Evolutionary conservation across 495 filamentous ascomycete genomes (phyloP).

Genomic region (Penicillium dipodomyicola): DNA sequence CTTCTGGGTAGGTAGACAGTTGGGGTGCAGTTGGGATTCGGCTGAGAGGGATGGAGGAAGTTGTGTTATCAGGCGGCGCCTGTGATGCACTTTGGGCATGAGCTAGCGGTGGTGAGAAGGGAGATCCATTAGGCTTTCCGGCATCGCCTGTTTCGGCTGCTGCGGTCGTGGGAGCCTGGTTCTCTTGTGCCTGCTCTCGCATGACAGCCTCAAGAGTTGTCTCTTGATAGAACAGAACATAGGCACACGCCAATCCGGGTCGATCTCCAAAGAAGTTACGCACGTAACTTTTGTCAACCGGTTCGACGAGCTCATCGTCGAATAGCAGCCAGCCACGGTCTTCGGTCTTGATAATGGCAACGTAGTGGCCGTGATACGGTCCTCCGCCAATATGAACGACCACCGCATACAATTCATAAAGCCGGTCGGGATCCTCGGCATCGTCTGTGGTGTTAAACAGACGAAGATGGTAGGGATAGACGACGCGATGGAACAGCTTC

Average conservation of each 20-base stretch:
- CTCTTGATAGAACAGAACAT: constrained; percentile 97
- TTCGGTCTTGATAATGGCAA: constrained; percentile 95
- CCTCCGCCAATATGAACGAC: constrained; percentile 99
- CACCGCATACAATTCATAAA: constrained; percentile 97
- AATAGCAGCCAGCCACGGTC: constrained; percentile 95
- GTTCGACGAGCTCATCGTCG: constrained; percentile 97
- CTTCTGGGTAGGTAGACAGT: constrained; percentile 37
- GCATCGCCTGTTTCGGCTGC: constrained; percentile 55
- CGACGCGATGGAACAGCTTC: constrained; percentile 94
- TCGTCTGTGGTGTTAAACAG: constrained; percentile 99
- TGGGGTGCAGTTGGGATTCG: constrained; percentile 61
- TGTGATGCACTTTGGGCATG: constrained; percentile 45
- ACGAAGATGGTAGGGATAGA: constrained; percentile 93
- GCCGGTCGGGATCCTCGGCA: constrained; percentile 86
- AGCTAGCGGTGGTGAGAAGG: constrained; percentile 28
- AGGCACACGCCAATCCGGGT: constrained; percentile 87
- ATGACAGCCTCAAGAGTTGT: constrained; percentile 86
- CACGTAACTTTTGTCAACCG: constrained; percentile 96
- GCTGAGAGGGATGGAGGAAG: constrained; percentile 53
- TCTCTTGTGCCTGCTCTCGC: constrained; percentile 79
- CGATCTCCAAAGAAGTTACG: constrained; percentile 95
- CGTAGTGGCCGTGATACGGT: constrained; percentile 96
- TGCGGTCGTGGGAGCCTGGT: constrained; percentile 50
- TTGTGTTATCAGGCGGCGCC: constrained; percentile 44
- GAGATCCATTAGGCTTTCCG: constrained; percentile 44